phyloP scores from a whole-genome alignment of 2,329 filamentous ascomycete genomes.

The Botryotinia calthae region DNA sequence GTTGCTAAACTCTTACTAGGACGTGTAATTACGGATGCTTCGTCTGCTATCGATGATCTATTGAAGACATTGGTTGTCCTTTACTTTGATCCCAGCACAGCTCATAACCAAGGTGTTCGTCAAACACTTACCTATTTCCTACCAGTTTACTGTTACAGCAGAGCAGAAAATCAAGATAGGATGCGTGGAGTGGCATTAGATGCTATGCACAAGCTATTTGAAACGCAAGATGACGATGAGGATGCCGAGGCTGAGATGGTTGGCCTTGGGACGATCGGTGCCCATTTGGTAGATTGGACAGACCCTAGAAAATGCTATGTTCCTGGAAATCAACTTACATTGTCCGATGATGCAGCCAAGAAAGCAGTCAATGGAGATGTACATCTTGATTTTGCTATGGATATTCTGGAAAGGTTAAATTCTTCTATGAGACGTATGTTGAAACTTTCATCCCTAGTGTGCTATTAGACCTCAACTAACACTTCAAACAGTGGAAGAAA shows the following conservation, averaged over 20 bases:
- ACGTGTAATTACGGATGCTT: conserved; percentile 66
- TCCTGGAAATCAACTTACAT: conserved; percentile 44
- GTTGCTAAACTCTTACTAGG: conserved; percentile 84
- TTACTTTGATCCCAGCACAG: conserved; percentile 85
- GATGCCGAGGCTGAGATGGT: conserved; percentile 78
- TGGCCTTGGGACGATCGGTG: conserved; percentile 71
- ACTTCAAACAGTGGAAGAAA: conserved; percentile 67
- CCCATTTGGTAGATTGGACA: conserved; percentile 90
- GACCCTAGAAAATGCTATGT: conserved; percentile 78
- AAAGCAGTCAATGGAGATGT: conserved; percentile 71
- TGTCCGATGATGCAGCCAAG: conserved; percentile 54
- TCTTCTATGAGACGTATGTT: conserved; percentile 64
- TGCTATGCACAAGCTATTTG: conserved; percentile 71
- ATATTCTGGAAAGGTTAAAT: conserved; percentile 72
- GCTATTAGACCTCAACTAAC: conserved; percentile 4
- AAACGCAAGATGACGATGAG: conserved; percentile 70
- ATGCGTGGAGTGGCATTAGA: conserved; percentile 74
- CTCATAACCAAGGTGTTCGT: conserved; percentile 74
- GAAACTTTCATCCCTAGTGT: conserved; percentile 2
- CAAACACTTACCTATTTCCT: conserved; percentile 92
- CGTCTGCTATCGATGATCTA: conserved; percentile 65
- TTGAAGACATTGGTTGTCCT: conserved; percentile 79
- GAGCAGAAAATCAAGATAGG: conserved; percentile 75
- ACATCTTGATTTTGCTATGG: conserved; percentile 74
- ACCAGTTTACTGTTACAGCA: conserved; percentile 88